Evolutionary conservation across 495 filamentous ascomycete species (phyloP), one percentile per base, ranked within the genome.

Genomic region (Penicillium taxi): DNA sequence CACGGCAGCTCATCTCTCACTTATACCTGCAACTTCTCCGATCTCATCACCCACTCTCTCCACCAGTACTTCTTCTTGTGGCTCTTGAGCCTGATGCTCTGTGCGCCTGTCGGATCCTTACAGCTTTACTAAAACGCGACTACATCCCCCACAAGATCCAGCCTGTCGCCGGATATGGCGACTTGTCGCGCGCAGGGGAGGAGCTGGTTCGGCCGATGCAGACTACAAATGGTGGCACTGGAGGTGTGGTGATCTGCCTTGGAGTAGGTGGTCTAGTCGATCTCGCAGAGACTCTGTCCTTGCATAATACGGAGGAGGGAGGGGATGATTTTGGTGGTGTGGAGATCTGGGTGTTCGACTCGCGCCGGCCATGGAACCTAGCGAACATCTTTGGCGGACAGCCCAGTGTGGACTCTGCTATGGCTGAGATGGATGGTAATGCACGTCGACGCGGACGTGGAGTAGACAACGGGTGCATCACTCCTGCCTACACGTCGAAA

Each of bases 71-170:
- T n/a, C 77, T 98, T 38, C 80, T 98, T 32, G 87, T 86, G 41
- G 84, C 89, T 20, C 81, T 96, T 52, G 91, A 95, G 56, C 86
- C 90, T 29, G 91, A 98, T 68, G 84, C 90, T 34, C 78, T 98
- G 23, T 96, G 91, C 64, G 93, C 89, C 34, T 89, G 86, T 52
- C 87, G 89, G 34, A 96, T 98, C 37, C 75, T 98, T 11, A 91
- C 91, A 1, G 73, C 79, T 9, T 73, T 96, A 12, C 71, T 98
- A 33, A 95, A 90, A 67, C 82, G 86, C 68, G 91, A 98, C 69
- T 96, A 90, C 55, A 93, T 98, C 46, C 81, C 82, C n/a, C 90
- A 96, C 64, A 96, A 94, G 69, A 94, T 96, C 42, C 85, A 94
- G 48, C 91, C 93, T 4, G 80, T 98, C 23, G 75, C 83, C 11